Evolutionary conservation across 1,284 basidiomycete genomes (phyloP), one percentile per base, ranked within the genome.

Genomic region (Violaceomyces palustris): DNA sequence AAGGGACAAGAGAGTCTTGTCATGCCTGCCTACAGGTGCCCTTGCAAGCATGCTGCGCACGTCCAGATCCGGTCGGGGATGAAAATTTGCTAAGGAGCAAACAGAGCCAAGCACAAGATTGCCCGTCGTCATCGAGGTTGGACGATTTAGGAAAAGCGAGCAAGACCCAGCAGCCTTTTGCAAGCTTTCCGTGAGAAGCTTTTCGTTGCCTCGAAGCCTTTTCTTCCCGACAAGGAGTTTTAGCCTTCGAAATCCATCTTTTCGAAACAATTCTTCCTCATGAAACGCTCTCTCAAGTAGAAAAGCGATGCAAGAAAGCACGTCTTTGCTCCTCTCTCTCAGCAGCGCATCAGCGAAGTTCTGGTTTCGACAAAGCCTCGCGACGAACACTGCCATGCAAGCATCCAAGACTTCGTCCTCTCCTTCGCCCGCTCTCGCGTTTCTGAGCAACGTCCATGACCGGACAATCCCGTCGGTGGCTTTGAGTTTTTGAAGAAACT

Each of bases 401-500:
- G 42, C 47, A 37, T 61, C 59, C 17, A 61, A 29, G 9, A 61
- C 44, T n/a, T 44, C 35, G 32, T 61, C 59, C 19, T 46, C 35
- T 9, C 48, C 55, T 11, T 50, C 45, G 12, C 59, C 59, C 5
- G 59, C 59, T 30, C 46, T 28, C 18, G 56, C 52, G 4, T 36
- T 35, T 10, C 26, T 21, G 40, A 59, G 51, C 22, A 51, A 55
- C 18, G 50, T 50, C 15, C 45, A 55, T 3, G 55, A 31, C 4
- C 51, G 43, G 14, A 42, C 45, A 24, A 57, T 59, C 22, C 45
- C 39, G 25, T 61, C 59, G 2, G 50, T 45, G 4, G 59, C 59
- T 32, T 58, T 58, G 29, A 61, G 45, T 29, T 61, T 59, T 37
- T 52, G 54, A 6, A 61, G 25, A 18, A 60, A 60, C 8, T 55